phyloP scores from a whole-genome alignment of 176 grass and related monocot genomes.

The Hyparrhenia diplandra region DNA sequence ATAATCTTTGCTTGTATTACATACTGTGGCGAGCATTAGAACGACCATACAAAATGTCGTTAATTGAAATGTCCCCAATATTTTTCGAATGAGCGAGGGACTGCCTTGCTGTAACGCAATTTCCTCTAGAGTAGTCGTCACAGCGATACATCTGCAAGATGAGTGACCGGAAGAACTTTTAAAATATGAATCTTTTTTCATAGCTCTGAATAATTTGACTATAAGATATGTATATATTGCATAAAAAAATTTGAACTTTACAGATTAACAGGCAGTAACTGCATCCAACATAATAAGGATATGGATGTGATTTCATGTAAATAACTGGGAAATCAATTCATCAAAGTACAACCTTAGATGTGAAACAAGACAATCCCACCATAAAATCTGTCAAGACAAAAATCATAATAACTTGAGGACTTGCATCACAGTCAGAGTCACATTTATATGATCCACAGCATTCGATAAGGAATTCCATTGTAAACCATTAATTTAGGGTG shows the following conservation, averaged over 20 bases:
- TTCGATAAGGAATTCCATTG: not conserved
- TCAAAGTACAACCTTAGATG: slow-evolving; percentile 18
- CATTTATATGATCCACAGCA: slow-evolving; percentile 8
- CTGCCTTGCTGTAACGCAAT: slow-evolving; percentile 58
- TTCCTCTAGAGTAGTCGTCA: slow-evolving; percentile 85
- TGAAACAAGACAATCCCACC: not conserved
- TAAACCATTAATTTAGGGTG: not conserved
- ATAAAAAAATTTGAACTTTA: not conserved
- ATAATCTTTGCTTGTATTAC: slow-evolving; percentile 53
- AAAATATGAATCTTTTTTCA: slow-evolving; percentile 16
- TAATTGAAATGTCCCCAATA: slow-evolving; percentile 89
- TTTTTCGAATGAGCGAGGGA: slow-evolving; percentile 80
- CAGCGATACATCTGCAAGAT: slow-evolving; percentile 87
- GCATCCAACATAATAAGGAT: not conserved
- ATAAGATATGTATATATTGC: not conserved
- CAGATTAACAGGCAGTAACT: not conserved
- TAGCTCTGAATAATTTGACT: not conserved
- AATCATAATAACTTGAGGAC: not conserved
- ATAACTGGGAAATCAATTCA: not conserved
- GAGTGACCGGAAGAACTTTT: slow-evolving; percentile 16
- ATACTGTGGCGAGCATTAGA: slow-evolving; percentile 73
- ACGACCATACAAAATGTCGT: slow-evolving; percentile 88
- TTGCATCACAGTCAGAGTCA: not conserved
- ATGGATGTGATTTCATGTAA: no score
- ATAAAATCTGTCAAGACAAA: not conserved